A percentile compares a stretch with the other conserved stretches of the same genome.
Evolutionary conservation across 768 basidiomycete species (phyloP).

Genomic region (Phaeotremella skinneri): DNA sequence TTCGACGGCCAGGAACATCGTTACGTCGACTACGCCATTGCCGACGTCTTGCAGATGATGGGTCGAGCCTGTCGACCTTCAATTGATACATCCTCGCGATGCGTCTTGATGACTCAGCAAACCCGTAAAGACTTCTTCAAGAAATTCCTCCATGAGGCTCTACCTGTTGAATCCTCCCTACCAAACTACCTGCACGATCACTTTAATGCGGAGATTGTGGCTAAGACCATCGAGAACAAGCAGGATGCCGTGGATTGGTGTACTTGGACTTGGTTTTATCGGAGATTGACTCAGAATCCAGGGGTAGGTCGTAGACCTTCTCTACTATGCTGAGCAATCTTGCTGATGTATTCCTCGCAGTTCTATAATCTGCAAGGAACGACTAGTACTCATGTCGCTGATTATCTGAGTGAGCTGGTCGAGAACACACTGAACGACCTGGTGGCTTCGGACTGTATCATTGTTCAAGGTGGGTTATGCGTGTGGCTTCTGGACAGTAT

Average conservation of each 20-base stretch:
- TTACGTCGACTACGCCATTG: conserved; percentile 95
- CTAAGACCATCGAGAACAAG: conserved; percentile 98
- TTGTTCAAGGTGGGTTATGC: conserved; percentile 61
- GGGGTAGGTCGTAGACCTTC: conserved; percentile 31
- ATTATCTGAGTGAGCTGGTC: conserved; percentile 92
- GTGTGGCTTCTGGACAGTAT: background rate
- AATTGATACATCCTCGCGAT: conserved; percentile 84
- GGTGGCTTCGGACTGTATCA: conserved; percentile 90
- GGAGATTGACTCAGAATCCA: conserved; percentile 95
- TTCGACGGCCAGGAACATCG: conserved; percentile 98
- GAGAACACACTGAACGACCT: conserved; percentile 89
- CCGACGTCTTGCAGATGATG: conserved; percentile 99
- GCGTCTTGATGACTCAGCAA: conserved; percentile 95
- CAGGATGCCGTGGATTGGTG: conserved; percentile 89
- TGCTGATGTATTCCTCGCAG: conserved; percentile 16
- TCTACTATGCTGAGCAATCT: background rate
- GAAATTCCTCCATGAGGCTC: conserved; percentile 94
- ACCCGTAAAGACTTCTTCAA: conserved; percentile 98
- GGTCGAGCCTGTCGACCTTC: conserved; percentile 90
- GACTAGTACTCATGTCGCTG: conserved; percentile 90
- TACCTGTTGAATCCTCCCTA: conserved; percentile 93
- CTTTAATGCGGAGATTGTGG: conserved; percentile 96
- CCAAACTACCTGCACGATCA: conserved; percentile 93
- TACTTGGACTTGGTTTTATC: conserved; percentile 97
- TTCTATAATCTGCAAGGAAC: conserved; percentile 66